Evolutionary conservation across 192 early-diverging fungal species (phyloP).

Genomic region (Funneliformis mosseae): DNA sequence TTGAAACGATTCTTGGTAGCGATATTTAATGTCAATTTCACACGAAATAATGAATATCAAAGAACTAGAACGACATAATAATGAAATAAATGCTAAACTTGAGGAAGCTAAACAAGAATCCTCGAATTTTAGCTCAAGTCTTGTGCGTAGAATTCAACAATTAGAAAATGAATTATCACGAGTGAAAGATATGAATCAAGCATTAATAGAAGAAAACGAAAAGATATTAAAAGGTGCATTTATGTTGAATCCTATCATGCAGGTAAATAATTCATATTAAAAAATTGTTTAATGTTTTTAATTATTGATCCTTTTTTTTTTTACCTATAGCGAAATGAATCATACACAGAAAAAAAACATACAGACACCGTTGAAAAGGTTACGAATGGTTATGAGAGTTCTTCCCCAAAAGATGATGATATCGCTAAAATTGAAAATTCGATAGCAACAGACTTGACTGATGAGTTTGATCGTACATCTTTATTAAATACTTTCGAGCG

Average conservation of each 20-base stretch:
- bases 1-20: no score
- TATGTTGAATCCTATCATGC: constrained; percentile 60
- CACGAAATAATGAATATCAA: no score
- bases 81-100: constrained; percentile 18
- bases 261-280: constrained; percentile 39
- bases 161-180: constrained; percentile 50
- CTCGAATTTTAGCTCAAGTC: background rate
- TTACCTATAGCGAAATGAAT: background rate
- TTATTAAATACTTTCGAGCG: background rate
- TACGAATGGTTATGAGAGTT: background rate
- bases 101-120: constrained; percentile 14
- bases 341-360: background rate
- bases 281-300: no score
- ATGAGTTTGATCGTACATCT: constrained; percentile 19
- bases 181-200: constrained; percentile 66
- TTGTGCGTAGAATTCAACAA: constrained; percentile 8
- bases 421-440: background rate
- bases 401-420: background rate
- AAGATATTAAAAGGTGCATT: no score
- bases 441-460: no score
- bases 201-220: constrained; percentile 81
- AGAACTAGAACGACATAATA: constrained; percentile 17
- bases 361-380: background rate
- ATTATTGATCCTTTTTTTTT: background rate
- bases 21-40: no score